phyloP scores from a whole-genome alignment of 225 moss, liverwort and hornwort species.

The Sphagnum tenellum region DNA sequence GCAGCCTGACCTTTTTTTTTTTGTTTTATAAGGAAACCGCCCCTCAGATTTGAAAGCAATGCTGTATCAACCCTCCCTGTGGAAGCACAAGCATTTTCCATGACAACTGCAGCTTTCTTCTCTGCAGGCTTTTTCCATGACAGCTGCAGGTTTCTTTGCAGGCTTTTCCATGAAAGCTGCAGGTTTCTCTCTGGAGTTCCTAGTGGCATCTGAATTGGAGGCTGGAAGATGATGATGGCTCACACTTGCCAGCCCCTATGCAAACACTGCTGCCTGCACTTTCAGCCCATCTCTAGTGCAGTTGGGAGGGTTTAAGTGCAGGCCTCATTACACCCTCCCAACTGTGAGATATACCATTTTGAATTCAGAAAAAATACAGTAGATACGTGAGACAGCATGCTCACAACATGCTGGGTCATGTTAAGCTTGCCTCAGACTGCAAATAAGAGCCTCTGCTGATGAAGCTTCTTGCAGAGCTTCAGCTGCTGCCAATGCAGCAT shows the following conservation, averaged over 20 bases:
- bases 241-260: constrained; percentile 48
- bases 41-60: too few relatives aligned
- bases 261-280: constrained; percentile 46
- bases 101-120: too few relatives aligned
- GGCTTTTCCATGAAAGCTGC: constrained; percentile 5
- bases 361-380: not conserved
- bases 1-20: constrained; percentile 20
- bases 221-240: constrained; percentile 14
- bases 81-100: too few relatives aligned
- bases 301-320: constrained; percentile 61
- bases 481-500: constrained; percentile 68
- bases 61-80: too few relatives aligned
- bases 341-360: not conserved
- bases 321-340: too few relatives aligned
- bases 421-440: constrained; percentile 54
- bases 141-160: too few relatives aligned
- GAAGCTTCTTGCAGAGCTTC: constrained; percentile 98
- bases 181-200: constrained; percentile 15
- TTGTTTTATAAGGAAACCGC: too few relatives aligned
- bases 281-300: constrained; percentile 11
- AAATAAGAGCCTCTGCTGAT: constrained; percentile 74
- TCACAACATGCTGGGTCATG: not conserved
- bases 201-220: constrained; percentile 19
- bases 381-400: too few relatives aligned
- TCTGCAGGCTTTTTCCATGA: too few relatives aligned